Percentiles rank a stretch among this genome's conserved stretches.
phyloP scores from a whole-genome alignment of 2,329 filamentous ascomycete genomes.

The Curvularia verruculosa region DNA sequence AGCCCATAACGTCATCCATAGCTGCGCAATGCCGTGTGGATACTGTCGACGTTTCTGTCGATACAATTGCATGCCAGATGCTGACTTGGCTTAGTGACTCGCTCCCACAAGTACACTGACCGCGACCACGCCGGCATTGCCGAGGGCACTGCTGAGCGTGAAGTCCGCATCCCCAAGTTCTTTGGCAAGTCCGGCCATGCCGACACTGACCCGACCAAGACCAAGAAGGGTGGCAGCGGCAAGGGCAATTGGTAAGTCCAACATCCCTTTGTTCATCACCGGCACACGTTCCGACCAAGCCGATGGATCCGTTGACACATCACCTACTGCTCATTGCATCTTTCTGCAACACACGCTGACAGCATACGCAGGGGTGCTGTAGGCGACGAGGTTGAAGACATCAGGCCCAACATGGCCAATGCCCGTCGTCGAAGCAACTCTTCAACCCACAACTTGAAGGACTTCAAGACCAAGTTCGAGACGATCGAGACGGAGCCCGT shows the following conservation, averaged over 20 bases:
- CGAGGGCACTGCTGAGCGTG: constrained; percentile 71
- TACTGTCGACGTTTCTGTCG: background rate
- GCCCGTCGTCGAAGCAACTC: constrained; percentile 92
- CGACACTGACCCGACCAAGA: constrained; percentile 85
- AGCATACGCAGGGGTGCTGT: constrained; percentile 71
- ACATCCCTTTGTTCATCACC: background rate
- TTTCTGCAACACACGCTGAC: constrained; percentile 21
- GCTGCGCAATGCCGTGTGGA: constrained; percentile 1
- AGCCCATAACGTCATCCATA: constrained; percentile 4
- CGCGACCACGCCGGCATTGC: constrained; percentile 83
- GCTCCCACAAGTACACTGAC: constrained; percentile 94
- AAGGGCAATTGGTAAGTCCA: constrained; percentile 86
- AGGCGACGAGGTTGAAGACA: constrained; percentile 84
- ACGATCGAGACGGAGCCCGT: constrained; percentile 85
- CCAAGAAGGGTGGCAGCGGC: constrained; percentile 94
- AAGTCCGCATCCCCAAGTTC: constrained; percentile 84
- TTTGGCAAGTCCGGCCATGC: constrained; percentile 86
- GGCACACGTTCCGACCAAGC: background rate
- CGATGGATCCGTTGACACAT: background rate
- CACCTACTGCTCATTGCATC: background rate
- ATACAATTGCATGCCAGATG: background rate
- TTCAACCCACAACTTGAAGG: constrained; percentile 71
- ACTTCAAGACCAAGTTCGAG: constrained; percentile 98
- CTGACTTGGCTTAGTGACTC: constrained; percentile 73
- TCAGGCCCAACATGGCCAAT: constrained; percentile 82